These are phyloP conservation scores for Cenchrus purpureus DNA, from an alignment of 176 grass and related monocot species.

Conservation along the genomic window DNA sequence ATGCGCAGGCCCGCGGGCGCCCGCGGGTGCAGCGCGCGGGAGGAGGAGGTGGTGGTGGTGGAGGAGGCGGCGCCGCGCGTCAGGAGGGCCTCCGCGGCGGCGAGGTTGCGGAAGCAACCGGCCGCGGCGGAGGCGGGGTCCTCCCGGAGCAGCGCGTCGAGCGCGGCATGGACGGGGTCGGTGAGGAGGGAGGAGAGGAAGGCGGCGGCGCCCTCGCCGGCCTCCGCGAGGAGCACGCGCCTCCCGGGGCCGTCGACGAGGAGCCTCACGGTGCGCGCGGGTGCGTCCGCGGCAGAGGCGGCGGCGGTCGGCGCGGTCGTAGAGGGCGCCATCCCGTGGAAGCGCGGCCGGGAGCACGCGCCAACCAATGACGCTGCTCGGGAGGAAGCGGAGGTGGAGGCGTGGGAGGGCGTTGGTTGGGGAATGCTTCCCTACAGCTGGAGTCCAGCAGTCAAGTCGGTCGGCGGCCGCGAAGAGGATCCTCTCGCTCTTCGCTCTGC, in stretches of 20 bases:
- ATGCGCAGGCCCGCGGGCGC: neutral
- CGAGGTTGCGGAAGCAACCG: neutral
- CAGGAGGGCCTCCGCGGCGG: constrained; percentile 14
- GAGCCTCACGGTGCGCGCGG: neutral
- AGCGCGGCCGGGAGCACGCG: no score
- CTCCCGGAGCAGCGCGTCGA: neutral
- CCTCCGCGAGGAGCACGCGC: constrained; percentile 13
- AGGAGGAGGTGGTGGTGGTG: neutral
- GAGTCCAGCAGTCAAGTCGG: no score
- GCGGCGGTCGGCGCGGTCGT: neutral
- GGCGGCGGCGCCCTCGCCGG: neutral
- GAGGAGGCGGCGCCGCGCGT: neutral
- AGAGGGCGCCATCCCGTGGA: neutral
- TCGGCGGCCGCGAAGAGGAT: no score
- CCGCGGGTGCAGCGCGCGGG: neutral
- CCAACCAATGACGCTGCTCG: no score
- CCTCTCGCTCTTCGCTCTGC: no score
- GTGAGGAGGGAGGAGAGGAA: constrained; percentile 33
- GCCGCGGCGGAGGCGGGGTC: neutral
- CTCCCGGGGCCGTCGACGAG: neutral
- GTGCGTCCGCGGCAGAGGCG: neutral
- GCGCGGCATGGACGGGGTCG: neutral
- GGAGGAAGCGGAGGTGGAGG: no score
- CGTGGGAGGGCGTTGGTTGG: no score
- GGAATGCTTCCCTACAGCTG: no score